Evolutionary conservation across 306 rosid genomes (phyloP), one percentile per base, ranked within the genome.

Genomic region (Inga leiocalycina): DNA sequence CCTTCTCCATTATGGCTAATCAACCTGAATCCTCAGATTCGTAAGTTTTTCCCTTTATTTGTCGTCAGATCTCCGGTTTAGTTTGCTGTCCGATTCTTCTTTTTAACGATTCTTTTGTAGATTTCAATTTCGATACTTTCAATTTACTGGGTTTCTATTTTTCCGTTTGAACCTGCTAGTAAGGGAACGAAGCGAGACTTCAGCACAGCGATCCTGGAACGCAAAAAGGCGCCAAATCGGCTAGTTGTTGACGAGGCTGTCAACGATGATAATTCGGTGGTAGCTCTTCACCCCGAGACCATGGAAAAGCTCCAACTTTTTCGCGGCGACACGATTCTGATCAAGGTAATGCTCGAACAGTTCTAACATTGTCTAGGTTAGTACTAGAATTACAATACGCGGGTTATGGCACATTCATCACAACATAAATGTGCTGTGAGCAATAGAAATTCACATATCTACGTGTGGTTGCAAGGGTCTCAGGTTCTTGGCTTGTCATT

Each of bases 221-320:
- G 98, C 52, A 96, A 93, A 90, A 96, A 96, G 78, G 91, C 99
- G 1, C 91, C 94, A 4, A 96, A 96, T 84, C 93, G 98, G 8
- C 91, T 96, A 2, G 92, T 96, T 27, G 99, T 96, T 41, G 99
- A 96, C 30, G 99, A 96, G 75, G 97, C 99, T 12, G 82, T 91
- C 79, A 92, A 93, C 84, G 98, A 96, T 51, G 99, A 96, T 83
- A 96, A 96, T 90, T 96, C 99, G 1, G 97, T 96, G 13, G 98
- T 96, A 16, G 89, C 99, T 34, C 96, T 96, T 32, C 99, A 96
- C 48, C 97, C 99, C 0, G 97, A 91, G 1, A 93, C 98, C 80
- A 91, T 96, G 99, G 99, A 96, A 81, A 93, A 92, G 87, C 96
- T 96, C 54, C 96, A 93, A 76, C 94, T 96, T 62, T 96, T 96